Conservation (phyloP, 192 early-diverging fungal species). For the Helicostylum pulchrum region DNA sequence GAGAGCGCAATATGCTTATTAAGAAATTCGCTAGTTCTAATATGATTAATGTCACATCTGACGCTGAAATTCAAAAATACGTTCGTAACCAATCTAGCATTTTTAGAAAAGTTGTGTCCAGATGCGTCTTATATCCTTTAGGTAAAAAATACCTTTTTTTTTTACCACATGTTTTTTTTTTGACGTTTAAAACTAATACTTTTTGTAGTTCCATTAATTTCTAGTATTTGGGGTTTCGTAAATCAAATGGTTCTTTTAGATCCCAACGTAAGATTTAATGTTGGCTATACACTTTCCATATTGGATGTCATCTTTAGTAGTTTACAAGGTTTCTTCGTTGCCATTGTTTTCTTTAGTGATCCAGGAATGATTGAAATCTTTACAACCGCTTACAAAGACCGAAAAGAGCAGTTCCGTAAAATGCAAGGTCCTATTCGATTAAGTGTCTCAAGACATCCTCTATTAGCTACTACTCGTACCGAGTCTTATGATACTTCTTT, state of each 20-base stretch:
- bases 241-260: background rate
- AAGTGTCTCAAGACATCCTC: no score
- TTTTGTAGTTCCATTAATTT: slow-evolving; percentile 7
- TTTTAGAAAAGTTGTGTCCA: background rate
- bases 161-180: no score
- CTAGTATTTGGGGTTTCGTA: slow-evolving; percentile 3
- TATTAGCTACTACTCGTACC: background rate
- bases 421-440: no score
- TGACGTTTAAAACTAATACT: no score
- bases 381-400: background rate
- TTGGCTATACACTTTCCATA: background rate
- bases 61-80: background rate
- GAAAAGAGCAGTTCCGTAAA: background rate
- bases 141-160: background rate
- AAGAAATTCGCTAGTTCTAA: background rate
- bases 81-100: background rate
- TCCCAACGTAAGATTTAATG: background rate
- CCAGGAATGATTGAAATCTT: background rate
- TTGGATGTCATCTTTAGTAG: background rate
- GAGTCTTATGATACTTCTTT: background rate
- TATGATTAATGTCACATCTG: background rate
- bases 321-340: slow-evolving; percentile 10
- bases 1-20: background rate
- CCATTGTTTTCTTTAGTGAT: slow-evolving; percentile 10
- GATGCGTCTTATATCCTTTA: background rate